Conservation (phyloP, 2,329 filamentous ascomycete genomes). For the Fragosphaeria purpurea region DNA sequence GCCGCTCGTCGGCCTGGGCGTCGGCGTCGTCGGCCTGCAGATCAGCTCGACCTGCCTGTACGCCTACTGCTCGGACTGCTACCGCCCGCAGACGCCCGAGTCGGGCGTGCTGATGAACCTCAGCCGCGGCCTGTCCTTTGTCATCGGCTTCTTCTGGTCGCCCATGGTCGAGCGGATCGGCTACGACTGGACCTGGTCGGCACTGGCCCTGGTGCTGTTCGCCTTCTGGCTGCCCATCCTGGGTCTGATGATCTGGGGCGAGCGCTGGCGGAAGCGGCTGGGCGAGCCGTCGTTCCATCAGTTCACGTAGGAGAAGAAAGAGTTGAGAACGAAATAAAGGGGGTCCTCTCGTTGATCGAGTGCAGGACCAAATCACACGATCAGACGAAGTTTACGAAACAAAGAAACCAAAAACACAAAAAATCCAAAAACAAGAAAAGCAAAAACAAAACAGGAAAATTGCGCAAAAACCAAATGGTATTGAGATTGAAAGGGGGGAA, state of each 20-base stretch:
- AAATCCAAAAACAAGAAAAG: too few species aligned
- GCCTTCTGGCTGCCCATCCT: conserved; percentile 10
- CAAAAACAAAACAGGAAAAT: too few species aligned
- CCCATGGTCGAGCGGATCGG: conserved; percentile 8
- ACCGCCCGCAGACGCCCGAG: conserved; percentile 12
- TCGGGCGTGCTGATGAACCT: conserved; percentile 12
- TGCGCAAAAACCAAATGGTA: too few species aligned
- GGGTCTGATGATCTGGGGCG: conserved; percentile 7
- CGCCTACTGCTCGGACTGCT: conserved; percentile 11
- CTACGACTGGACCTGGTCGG: conserved; percentile 10
- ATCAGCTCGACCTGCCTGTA: conserved; percentile 11
- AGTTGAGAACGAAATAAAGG: neutral
- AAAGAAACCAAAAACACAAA: too few species aligned
- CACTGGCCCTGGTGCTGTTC: conserved; percentile 9
- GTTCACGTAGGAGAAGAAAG: neutral
- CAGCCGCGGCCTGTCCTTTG: conserved; percentile 8
- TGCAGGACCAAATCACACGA: too few species aligned
- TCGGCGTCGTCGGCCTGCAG: conserved; percentile 11
- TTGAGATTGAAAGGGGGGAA: conserved; percentile 1
- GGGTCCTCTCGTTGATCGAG: neutral
- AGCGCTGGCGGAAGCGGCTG: conserved; percentile 7
- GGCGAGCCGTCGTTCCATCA: conserved; percentile 9
- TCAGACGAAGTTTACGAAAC: too few species aligned
- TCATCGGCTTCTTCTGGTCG: conserved; percentile 10
- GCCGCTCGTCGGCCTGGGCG: conserved; percentile 5